Conservation (phyloP, 225 moss, liverwort and hornwort genomes). For the Ulota crispa region DNA sequence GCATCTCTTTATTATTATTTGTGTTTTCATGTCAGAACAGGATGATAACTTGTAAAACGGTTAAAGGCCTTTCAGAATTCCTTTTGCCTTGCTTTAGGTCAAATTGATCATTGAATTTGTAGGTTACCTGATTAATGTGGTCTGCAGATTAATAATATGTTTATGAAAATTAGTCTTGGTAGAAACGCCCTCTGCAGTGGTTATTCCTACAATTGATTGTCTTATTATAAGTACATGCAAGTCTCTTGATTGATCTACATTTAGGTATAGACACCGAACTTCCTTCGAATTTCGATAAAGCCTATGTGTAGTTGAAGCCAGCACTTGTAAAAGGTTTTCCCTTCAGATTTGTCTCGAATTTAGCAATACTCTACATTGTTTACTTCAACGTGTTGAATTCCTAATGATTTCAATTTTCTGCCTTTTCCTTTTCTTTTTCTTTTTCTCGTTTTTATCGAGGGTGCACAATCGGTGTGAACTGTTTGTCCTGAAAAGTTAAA, state of each 20-base stretch:
- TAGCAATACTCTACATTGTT: background rate
- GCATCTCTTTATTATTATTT: background rate
- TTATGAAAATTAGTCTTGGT: background rate
- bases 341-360: background rate
- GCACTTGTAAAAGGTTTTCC: background rate
- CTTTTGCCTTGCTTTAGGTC: background rate
- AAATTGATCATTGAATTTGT: background rate
- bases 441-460: background rate
- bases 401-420: background rate
- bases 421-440: background rate
- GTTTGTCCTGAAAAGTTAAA: background rate
- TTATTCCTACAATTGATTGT: slow-evolving; percentile 4
- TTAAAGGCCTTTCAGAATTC: background rate
- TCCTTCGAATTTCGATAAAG: background rate
- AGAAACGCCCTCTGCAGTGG: background rate
- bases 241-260: background rate
- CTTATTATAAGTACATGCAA: background rate
- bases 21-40: background rate
- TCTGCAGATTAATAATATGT: background rate
- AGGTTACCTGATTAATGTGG: background rate
- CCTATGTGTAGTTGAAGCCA: background rate
- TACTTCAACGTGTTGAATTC: background rate
- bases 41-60: slow-evolving; percentile 17
- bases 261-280: background rate
- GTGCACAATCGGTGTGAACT: background rate